Evolutionary conservation across 2,329 filamentous ascomycete genomes (phyloP).

Genomic region (Diplodia corticola): DNA sequence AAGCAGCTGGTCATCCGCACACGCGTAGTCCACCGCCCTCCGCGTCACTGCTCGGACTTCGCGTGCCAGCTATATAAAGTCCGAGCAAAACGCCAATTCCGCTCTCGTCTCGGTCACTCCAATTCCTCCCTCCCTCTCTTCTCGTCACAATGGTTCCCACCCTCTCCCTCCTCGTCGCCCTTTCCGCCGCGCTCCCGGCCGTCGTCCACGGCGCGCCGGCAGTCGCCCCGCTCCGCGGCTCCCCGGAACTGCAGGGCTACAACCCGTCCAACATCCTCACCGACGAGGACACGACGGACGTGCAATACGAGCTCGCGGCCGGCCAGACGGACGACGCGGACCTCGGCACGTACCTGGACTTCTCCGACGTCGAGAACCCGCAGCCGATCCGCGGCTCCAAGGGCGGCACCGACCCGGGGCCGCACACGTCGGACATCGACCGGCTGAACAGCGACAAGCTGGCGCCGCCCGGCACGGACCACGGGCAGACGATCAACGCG

Average conservation of each 20-base stretch:
- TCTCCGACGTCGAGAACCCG: slow-evolving; percentile 53
- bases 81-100: neutral
- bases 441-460: slow-evolving; percentile 56
- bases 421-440: slow-evolving; percentile 54
- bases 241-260: slow-evolving; percentile 23
- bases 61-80: slow-evolving; percentile 14
- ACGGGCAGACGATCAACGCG: slow-evolving; percentile 49
- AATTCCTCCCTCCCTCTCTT: neutral
- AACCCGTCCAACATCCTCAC: slow-evolving; percentile 23
- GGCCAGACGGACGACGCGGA: slow-evolving; percentile 54
- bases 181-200: neutral
- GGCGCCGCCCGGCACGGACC: slow-evolving; percentile 57
- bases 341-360: slow-evolving; percentile 56
- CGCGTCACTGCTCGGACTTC: neutral
- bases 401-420: slow-evolving; percentile 56
- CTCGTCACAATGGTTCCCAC: slow-evolving; percentile 2
- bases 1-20: neutral
- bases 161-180: slow-evolving; percentile 1
- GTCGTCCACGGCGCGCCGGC: slow-evolving; percentile 8
- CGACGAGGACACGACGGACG: slow-evolving; percentile 33
- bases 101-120: too few species aligned
- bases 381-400: slow-evolving; percentile 57
- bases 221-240: slow-evolving; percentile 23
- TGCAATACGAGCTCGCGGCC: slow-evolving; percentile 47
- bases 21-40: neutral